These are phyloP conservation scores for Trypanosoma theileri DNA, from an alignment of 208 protist species.

Conservation along the genomic window DNA sequence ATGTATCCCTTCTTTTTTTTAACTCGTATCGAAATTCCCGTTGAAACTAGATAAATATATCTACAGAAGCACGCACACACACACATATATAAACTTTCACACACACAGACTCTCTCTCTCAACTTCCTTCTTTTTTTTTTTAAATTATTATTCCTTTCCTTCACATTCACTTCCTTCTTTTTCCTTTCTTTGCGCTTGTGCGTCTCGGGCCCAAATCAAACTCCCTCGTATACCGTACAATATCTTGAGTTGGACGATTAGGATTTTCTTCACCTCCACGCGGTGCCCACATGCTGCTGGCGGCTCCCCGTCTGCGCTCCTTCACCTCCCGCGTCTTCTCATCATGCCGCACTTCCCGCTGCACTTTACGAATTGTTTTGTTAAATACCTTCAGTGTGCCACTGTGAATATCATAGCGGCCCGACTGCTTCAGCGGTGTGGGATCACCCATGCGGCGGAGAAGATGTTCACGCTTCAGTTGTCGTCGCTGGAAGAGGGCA, in stretches of 20 bases:
- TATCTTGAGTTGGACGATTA: conserved; percentile 55
- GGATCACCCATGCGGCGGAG: conserved; percentile 80
- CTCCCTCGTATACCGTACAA: conserved; percentile 70
- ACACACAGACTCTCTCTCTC: not conserved
- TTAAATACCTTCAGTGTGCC: conserved; percentile 78
- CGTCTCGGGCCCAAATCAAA: conserved; percentile 61
- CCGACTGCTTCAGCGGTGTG: conserved; percentile 82
- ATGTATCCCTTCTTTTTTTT: not conserved
- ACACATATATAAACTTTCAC: too few species aligned
- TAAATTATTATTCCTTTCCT: too few species aligned
- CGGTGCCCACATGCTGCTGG: conserved; percentile 60
- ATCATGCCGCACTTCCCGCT: conserved; percentile 72
- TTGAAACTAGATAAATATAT: not conserved
- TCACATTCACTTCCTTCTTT: conserved; percentile 6
- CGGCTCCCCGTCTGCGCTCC: conserved; percentile 43
- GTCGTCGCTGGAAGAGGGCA: conserved; percentile 59
- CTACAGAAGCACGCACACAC: not conserved
- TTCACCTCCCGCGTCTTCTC: conserved; percentile 54
- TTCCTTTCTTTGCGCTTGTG: conserved; percentile 3
- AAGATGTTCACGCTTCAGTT: conserved; percentile 73
- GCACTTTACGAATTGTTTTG: conserved; percentile 81
- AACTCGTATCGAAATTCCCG: not conserved
- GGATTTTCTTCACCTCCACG: conserved; percentile 49
- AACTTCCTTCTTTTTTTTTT: conserved; percentile 4
- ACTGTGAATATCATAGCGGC: conserved; percentile 61